A percentile compares a stretch with the other conserved stretches of the same genome.
Conservation (phyloP, 2,329 filamentous ascomycete genomes). For the Capronia epimyces region DNA sequence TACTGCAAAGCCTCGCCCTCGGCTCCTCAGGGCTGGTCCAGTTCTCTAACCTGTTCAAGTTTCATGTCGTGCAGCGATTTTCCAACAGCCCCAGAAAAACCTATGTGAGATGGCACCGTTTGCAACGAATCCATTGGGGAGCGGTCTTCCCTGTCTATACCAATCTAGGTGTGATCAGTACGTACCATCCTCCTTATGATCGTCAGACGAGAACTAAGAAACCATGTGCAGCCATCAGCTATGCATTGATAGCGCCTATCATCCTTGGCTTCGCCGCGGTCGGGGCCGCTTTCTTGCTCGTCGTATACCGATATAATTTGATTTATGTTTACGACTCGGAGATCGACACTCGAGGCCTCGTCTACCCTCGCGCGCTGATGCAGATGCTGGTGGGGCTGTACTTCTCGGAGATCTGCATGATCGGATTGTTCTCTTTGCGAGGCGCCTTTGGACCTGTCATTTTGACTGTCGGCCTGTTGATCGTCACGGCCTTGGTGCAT, state of each 20-base stretch:
- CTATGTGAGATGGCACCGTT: constrained; percentile 67
- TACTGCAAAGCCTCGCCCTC: constrained; percentile 73
- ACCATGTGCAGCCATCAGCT: constrained; percentile 63
- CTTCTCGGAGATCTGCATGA: constrained; percentile 73
- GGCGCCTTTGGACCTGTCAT: constrained; percentile 55
- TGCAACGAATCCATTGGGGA: constrained; percentile 74
- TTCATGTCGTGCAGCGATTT: constrained; percentile 21
- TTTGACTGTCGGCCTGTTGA: constrained; percentile 67
- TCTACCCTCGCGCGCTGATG: constrained; percentile 82
- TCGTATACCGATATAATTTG: constrained; percentile 85
- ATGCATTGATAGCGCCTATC: constrained; percentile 80
- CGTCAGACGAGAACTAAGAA: not conserved
- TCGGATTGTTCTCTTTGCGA: constrained; percentile 66
- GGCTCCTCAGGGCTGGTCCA: constrained; percentile 45
- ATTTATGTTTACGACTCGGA: constrained; percentile 77
- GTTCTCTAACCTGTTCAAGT: constrained; percentile 50
- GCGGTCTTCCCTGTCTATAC: constrained; percentile 73
- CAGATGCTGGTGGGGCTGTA: constrained; percentile 82
- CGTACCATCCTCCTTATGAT: not conserved
- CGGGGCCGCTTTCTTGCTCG: constrained; percentile 72
- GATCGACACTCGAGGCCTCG: constrained; percentile 80
- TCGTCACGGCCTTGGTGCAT: constrained; percentile 72
- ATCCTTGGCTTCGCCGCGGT: constrained; percentile 75
- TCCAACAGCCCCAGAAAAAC: constrained; percentile 64
- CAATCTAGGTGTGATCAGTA: constrained; percentile 68